These are phyloP conservation scores for Kuraishia capsulata DNA, from an alignment of 805 yeast genomes.

Conservation along the genomic window DNA sequence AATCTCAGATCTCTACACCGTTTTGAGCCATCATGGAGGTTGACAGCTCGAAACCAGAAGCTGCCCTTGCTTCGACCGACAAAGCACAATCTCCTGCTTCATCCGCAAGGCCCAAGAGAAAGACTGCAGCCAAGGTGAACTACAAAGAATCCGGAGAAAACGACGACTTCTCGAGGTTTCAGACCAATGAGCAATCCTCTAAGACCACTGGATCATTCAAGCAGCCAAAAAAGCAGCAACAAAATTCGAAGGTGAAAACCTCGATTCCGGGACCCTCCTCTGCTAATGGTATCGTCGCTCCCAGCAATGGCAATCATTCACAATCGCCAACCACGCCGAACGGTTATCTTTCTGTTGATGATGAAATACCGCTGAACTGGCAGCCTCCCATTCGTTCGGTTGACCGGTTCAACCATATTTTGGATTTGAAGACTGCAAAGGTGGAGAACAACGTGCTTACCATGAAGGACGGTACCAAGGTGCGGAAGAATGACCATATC, in stretches of 20 bases:
- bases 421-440: conserved; percentile 32
- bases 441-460: conserved; percentile 29
- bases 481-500: conserved; percentile 56
- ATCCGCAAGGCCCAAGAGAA: conserved; percentile 22
- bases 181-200: too few relatives aligned
- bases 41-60: too few relatives aligned
- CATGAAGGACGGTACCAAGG: conserved; percentile 24
- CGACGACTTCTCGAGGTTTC: conserved; percentile 4
- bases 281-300: background rate
- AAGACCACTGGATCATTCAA: background rate
- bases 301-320: too few relatives aligned
- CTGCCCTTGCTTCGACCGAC: too few relatives aligned
- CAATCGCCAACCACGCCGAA: background rate
- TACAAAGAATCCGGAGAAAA: conserved; percentile 22
- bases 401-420: conserved; percentile 32
- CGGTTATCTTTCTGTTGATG: conserved; percentile 19
- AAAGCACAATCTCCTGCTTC: too few relatives aligned
- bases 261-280: background rate
- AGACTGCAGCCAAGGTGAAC: conserved; percentile 20
- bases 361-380: conserved; percentile 37
- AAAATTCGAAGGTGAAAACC: background rate
- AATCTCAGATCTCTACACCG: too few relatives aligned
- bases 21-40: too few relatives aligned
- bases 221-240: conserved; percentile 3
- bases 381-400: conserved; percentile 30